phyloP scores from a whole-genome alignment of 179 eudicot genomes.

The Sideroxylon spinosum region DNA sequence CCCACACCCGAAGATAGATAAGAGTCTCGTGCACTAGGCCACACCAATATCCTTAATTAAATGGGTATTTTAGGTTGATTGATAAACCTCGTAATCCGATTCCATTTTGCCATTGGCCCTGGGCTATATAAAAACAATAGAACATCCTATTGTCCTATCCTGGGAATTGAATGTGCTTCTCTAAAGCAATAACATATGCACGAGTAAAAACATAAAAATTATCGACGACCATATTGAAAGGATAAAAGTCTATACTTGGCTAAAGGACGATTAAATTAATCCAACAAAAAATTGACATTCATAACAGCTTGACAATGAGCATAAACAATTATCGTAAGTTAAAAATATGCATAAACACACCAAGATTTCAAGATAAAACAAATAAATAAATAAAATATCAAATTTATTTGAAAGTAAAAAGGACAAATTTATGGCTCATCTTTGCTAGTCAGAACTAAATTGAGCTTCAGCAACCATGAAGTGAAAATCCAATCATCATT shows the following conservation, averaged over 20 bases:
- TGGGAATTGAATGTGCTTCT: neutral
- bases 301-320: neutral
- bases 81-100: neutral
- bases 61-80: neutral
- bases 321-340: neutral
- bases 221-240: neutral
- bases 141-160: neutral
- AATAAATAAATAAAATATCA: neutral
- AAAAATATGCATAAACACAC: neutral
- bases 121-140: neutral
- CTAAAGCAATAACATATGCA: neutral
- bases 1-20: no score
- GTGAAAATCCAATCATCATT: no score
- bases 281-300: neutral
- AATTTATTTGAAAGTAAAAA: no score
- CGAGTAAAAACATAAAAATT: no score
- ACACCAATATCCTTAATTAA: no score
- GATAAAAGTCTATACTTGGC: no score
- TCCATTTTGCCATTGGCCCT: neutral
- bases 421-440: no score
- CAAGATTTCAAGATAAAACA: neutral
- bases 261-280: neutral
- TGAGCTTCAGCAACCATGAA: no score
- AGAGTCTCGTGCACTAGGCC: no score
- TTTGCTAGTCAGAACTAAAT: no score